These are phyloP conservation scores for Raphanus raphanistrum DNA, from an alignment of 345 rosid genomes.

Conservation along the genomic window DNA sequence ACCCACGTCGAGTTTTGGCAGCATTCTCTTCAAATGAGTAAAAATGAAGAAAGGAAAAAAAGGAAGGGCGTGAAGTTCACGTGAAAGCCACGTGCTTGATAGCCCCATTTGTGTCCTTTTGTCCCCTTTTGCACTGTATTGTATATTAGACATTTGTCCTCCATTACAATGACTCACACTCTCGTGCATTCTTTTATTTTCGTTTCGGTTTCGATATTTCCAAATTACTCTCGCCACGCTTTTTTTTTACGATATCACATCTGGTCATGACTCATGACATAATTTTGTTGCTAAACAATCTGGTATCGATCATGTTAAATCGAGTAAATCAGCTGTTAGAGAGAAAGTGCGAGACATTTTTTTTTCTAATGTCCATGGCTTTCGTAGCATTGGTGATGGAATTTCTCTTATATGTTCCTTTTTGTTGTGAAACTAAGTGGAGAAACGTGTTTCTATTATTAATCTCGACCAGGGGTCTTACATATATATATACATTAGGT, in stretches of 20 bases:
- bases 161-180: constrained; percentile 19
- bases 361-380: too few species aligned
- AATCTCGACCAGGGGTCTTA: too few species aligned
- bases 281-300: too few species aligned
- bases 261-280: not conserved
- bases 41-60: constrained; percentile 7
- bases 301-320: too few species aligned
- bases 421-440: too few species aligned
- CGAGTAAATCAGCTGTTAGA: too few species aligned
- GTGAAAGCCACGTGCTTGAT: constrained; percentile 35
- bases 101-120: constrained; percentile 20
- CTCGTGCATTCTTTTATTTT: not conserved
- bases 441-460: too few species aligned
- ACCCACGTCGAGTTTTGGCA: constrained; percentile 21
- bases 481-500: too few species aligned
- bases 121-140: not conserved
- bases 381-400: too few species aligned
- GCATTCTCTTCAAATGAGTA: not conserved
- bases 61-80: constrained; percentile 29
- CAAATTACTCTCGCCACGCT: not conserved
- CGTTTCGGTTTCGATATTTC: not conserved
- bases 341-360: too few species aligned
- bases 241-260: not conserved
- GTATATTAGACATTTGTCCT: constrained; percentile 29
- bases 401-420: too few species aligned